phyloP scores from a whole-genome alignment of 2,329 filamentous ascomycete species.

The Aspergillus ibericus region DNA sequence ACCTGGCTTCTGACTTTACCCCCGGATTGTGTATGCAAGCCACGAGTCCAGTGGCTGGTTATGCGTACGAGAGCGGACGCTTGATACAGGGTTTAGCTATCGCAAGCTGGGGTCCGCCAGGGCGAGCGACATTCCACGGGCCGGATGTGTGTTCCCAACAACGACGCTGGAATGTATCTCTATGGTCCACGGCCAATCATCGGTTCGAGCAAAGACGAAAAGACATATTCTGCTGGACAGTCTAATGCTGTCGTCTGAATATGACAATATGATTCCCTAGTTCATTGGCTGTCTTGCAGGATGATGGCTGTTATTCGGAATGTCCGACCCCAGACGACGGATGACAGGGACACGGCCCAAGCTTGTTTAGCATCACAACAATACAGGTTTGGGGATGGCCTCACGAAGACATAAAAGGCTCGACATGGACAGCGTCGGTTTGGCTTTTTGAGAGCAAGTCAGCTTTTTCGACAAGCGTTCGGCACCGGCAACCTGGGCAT shows the following conservation, averaged over 20 bases:
- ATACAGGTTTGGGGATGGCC: background rate
- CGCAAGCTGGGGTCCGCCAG: background rate
- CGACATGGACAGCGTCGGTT: background rate
- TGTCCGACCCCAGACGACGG: background rate
- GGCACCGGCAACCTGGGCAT: background rate
- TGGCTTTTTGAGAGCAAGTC: background rate
- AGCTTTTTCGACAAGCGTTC: background rate
- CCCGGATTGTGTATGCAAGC: background rate
- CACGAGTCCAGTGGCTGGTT: background rate
- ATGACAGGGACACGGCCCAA: background rate
- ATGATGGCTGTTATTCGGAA: background rate
- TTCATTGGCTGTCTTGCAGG: background rate
- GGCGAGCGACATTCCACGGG: slow-evolving; percentile 20
- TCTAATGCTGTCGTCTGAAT: background rate
- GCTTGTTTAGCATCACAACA: background rate
- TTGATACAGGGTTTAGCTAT: background rate
- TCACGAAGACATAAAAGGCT: background rate
- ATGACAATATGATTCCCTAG: background rate
- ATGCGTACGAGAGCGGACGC: background rate
- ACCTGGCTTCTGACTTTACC: background rate
- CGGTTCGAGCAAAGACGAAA: background rate
- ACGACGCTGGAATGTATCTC: slow-evolving; percentile 24
- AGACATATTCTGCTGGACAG: background rate
- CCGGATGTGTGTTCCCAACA: slow-evolving; percentile 20
- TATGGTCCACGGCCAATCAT: background rate